These are phyloP conservation scores for Diaporthe batatas DNA, from an alignment of 2,329 filamentous ascomycete genomes.

Conservation along the genomic window DNA sequence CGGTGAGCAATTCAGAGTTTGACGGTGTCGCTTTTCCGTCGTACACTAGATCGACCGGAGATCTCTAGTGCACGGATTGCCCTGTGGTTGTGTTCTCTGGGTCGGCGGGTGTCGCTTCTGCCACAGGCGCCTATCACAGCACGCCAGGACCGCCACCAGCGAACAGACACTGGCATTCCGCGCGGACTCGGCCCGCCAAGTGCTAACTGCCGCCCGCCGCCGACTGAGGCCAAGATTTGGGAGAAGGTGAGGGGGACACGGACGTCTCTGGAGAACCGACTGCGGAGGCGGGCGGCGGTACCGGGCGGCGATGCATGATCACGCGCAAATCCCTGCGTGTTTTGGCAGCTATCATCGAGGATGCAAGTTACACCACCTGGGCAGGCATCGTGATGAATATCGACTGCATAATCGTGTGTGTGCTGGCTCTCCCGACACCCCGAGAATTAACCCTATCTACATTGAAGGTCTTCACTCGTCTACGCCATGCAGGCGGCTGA, in stretches of 20 bases:
- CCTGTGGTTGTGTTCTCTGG: slow-evolving; percentile 15
- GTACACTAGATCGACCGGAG: slow-evolving; percentile 20
- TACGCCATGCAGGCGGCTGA: not conserved
- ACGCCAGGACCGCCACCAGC: slow-evolving; percentile 2
- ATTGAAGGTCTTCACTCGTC: not conserved
- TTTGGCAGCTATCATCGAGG: slow-evolving; percentile 6
- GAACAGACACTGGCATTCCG: slow-evolving; percentile 8
- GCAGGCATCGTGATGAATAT: not conserved
- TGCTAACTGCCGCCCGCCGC: slow-evolving; percentile 27
- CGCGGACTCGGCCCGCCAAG: slow-evolving; percentile 27
- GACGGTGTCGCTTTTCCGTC: slow-evolving; percentile 21
- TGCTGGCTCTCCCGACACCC: not conserved
- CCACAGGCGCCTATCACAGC: slow-evolving; percentile 20
- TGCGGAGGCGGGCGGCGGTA: slow-evolving; percentile 22
- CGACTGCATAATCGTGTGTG: not conserved
- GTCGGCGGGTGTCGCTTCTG: not conserved
- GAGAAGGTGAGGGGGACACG: slow-evolving; percentile 9
- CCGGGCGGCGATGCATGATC: not conserved
- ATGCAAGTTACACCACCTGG: not conserved
- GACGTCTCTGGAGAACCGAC: slow-evolving; percentile 6
- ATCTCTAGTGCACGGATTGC: slow-evolving; percentile 25
- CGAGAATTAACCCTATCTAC: slow-evolving; percentile 18
- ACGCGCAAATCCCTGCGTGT: slow-evolving; percentile 11
- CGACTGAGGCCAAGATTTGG: slow-evolving; percentile 12
- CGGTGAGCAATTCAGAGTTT: slow-evolving; percentile 31